These are phyloP conservation scores for Aureoboletus auriporus DNA, from an alignment of 768 basidiomycete species.

Conservation along the genomic window DNA sequence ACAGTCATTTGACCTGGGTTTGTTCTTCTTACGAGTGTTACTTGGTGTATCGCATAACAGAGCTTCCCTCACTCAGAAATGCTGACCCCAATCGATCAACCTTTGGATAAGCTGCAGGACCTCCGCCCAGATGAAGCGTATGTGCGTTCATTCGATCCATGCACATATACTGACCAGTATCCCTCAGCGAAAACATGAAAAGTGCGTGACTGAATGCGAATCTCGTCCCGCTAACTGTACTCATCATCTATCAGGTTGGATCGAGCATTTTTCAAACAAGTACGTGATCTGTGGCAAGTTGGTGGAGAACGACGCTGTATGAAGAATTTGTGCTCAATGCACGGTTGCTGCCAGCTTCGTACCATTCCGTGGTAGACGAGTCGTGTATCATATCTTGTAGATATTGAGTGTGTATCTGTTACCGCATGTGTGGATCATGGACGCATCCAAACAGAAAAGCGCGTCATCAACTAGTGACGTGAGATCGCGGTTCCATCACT, in stretches of 20 bases:
- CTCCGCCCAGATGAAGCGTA: slow-evolving; percentile 81
- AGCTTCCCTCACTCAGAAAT: slow-evolving; percentile 52
- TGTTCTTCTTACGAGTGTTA: slow-evolving; percentile 21
- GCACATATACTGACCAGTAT: neutral
- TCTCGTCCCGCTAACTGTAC: neutral
- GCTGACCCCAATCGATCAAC: slow-evolving; percentile 84
- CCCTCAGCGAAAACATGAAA: slow-evolving; percentile 83
- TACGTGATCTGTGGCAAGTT: slow-evolving; percentile 89
- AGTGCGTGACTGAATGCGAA: slow-evolving; percentile 36
- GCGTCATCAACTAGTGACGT: too few species aligned
- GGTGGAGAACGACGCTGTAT: slow-evolving; percentile 68
- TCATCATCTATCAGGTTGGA: slow-evolving; percentile 60
- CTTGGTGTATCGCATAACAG: neutral
- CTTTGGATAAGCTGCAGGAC: slow-evolving; percentile 79
- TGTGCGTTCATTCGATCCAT: slow-evolving; percentile 25
- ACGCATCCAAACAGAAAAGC: neutral
- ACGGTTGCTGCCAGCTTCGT: neutral
- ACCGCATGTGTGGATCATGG: neutral
- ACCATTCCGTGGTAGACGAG: neutral
- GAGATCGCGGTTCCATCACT: neutral
- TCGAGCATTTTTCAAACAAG: slow-evolving; percentile 90
- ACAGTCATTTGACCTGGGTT: slow-evolving; percentile 91
- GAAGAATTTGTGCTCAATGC: neutral
- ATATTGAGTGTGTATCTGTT: neutral
- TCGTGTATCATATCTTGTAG: slow-evolving; percentile 11